These are phyloP conservation scores for Zychaea mexicana DNA, from an alignment of 371 early-diverging fungal genomes.

Conservation along the genomic window DNA sequence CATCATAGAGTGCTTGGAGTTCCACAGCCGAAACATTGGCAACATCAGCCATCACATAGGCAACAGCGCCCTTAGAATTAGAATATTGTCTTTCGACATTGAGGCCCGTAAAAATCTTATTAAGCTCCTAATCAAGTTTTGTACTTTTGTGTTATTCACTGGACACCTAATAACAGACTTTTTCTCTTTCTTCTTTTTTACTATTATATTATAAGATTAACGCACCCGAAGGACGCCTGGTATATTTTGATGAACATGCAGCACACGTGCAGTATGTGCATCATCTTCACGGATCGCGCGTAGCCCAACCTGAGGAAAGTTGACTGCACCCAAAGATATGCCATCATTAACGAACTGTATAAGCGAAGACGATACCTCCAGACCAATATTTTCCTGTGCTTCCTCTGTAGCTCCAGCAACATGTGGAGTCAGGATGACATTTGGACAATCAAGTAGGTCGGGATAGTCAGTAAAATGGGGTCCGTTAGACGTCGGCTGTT, in stretches of 20 bases:
- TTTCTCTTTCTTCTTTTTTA: background rate
- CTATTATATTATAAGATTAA: no score
- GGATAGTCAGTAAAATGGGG: conserved; percentile 68
- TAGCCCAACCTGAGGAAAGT: conserved; percentile 93
- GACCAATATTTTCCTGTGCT: conserved; percentile 95
- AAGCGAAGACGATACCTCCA: conserved; percentile 87
- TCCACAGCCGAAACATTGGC: conserved; percentile 71
- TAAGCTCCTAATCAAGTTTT: conserved; percentile 70
- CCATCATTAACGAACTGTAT: conserved; percentile 86
- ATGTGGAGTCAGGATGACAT: conserved; percentile 95
- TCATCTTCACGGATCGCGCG: conserved; percentile 75
- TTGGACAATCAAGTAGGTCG: conserved; percentile 82
- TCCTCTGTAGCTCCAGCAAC: conserved; percentile 99
- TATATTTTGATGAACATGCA: conserved; percentile 94
- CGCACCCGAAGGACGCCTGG: conserved; percentile 84
- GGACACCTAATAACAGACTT: background rate
- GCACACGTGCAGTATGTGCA: conserved; percentile 76
- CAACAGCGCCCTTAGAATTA: conserved; percentile 89
- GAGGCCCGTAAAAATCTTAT: conserved; percentile 87
- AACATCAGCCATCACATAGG: conserved; percentile 95
- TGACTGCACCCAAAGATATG: conserved; percentile 88
- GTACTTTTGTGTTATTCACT: background rate
- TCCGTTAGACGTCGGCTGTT: conserved; percentile 92
- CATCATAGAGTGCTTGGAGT: conserved; percentile 69
- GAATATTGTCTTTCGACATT: conserved; percentile 98